Conservation (phyloP, 2,329 filamentous ascomycete genomes). For the Beauveria bassiana region DNA sequence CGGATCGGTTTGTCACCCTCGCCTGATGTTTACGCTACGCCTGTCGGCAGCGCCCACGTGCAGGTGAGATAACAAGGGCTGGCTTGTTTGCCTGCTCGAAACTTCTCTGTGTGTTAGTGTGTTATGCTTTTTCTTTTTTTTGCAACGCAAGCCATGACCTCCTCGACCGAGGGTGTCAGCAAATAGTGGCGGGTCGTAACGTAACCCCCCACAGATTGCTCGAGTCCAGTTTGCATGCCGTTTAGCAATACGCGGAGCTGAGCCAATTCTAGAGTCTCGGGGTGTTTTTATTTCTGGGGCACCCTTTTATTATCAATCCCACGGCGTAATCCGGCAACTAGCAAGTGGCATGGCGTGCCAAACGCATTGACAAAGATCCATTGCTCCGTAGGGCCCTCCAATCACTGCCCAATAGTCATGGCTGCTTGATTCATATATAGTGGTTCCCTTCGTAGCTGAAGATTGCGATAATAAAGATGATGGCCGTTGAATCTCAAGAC, state of each 20-base stretch:
- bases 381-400: neutral
- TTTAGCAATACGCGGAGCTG: neutral
- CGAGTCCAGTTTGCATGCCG: neutral
- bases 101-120: neutral
- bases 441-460: neutral
- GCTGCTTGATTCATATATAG: neutral
- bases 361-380: neutral
- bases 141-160: neutral
- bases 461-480: neutral
- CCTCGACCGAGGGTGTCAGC: neutral
- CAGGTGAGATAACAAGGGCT: neutral
- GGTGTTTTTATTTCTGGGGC: too few species aligned
- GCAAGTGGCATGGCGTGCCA: neutral
- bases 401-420: neutral
- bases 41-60: neutral
- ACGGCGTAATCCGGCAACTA: neutral
- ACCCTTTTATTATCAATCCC: too few species aligned
- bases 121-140: neutral
- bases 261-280: neutral
- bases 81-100: neutral
- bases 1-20: too few species aligned
- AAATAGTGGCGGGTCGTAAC: conserved; percentile 7
- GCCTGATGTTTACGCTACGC: neutral
- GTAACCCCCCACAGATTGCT: neutral
- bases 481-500: neutral